Evolutionary conservation across 768 basidiomycete species (phyloP), one percentile per base, ranked within the genome.

Genomic region (Suillus decipiens): DNA sequence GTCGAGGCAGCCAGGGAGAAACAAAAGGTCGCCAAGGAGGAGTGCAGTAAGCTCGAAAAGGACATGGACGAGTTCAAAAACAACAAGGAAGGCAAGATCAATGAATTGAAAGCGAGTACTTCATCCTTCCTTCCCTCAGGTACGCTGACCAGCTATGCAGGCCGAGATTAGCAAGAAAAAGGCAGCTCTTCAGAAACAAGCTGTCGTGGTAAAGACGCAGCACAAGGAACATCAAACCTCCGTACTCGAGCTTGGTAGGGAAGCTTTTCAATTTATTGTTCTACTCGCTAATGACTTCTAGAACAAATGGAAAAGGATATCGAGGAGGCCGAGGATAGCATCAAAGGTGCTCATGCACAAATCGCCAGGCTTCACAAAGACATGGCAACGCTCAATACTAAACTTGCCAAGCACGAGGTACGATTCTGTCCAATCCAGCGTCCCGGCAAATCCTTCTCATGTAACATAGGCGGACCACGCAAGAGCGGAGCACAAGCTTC

Each of bases 1-100:
- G 77, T 92, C n/a, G 76, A 87, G 64, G 77, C 78, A 0, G 88
- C 93, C 6, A 86, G 88, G 72, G 81, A 88, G 61, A 93, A 93
- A 71, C 92, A 96, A 73, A 85, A 84, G 70, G 81, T 77, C 8
- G 93, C 94, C 0, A 79, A 88, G 56, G 87, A 81, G 0, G 95
- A 98, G 63, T 85, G 86, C 73, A 88, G 88, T 78, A 92, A 89
- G 70, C 86, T 99, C 28, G 94, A 99, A 77, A 89, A 89, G 69
- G 97, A 99, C 73, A 99, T 99, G 95, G 86, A 86, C 61, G 97
- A 99, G 79, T 98, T 99, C 82, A 96, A 97, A 80, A 90, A 96
- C 77, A 96, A 99, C 79, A 97, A 97, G 74, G 97, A 98, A 58
- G 94, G 95, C 54, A 99, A 99, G 78, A 91, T 93, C 61, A 90